These are phyloP conservation scores for Trametes polyzona DNA, from an alignment of 1,284 basidiomycete genomes.

Conservation along the genomic window DNA sequence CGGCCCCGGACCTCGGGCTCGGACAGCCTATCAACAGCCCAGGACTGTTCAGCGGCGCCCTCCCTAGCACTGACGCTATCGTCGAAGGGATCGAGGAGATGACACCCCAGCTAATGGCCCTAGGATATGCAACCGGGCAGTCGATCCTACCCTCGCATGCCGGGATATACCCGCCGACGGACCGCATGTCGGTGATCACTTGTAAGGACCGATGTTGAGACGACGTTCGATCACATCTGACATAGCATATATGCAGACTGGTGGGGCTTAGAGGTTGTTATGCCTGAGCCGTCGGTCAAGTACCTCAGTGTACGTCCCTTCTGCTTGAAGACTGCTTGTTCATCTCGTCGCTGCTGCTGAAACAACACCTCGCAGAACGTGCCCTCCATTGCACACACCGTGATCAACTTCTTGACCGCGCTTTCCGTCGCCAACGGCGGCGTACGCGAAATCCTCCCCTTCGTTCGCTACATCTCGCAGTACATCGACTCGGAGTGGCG, in stretches of 20 bases:
- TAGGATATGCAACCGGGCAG: conserved; percentile 76
- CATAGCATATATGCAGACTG: conserved; percentile 54
- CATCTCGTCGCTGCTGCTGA: not conserved
- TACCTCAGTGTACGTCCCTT: conserved; percentile 56
- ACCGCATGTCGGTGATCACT: conserved; percentile 78
- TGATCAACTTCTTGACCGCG: conserved; percentile 75
- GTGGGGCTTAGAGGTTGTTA: conserved; percentile 80
- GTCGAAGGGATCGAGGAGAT: conserved; percentile 68
- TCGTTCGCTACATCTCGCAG: conserved; percentile 77
- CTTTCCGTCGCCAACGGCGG: conserved; percentile 69
- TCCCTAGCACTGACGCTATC: conserved; percentile 74
- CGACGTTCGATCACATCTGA: not conserved
- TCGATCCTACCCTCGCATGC: conserved; percentile 70
- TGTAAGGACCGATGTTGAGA: conserved; percentile 48
- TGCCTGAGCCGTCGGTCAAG: conserved; percentile 68
- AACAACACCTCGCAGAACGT: conserved; percentile 44
- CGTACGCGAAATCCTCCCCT: conserved; percentile 76
- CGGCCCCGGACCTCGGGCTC: conserved; percentile 59
- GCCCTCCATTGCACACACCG: conserved; percentile 61
- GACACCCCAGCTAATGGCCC: conserved; percentile 74
- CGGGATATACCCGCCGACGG: conserved; percentile 70
- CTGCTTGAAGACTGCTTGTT: not conserved
- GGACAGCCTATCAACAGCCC: conserved; percentile 57
- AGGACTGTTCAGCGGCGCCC: conserved; percentile 69
- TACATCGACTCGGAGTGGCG: conserved; percentile 75